These are phyloP conservation scores for Xylariaceae sp. DNA, from an alignment of 2,329 filamentous ascomycete species.

Conservation along the genomic window DNA sequence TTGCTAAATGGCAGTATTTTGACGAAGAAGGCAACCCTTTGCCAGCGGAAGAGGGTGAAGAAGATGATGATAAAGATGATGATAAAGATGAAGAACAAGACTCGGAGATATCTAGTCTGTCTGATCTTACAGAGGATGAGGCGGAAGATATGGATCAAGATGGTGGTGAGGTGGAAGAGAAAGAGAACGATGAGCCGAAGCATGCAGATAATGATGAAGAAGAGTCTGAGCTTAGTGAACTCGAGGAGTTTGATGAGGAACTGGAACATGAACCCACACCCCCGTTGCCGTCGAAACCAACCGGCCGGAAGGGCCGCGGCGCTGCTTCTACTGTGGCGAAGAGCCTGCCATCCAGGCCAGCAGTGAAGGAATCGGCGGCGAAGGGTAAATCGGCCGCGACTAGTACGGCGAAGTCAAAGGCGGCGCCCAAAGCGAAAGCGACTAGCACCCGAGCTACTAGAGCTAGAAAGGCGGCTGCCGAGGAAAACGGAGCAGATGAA, in stretches of 20 bases:
- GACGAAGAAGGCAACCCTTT: slow-evolving; percentile 34
- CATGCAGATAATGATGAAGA: slow-evolving; percentile 11
- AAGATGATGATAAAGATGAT: slow-evolving; percentile 19
- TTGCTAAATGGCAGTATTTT: slow-evolving; percentile 53
- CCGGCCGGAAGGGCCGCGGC: slow-evolving; percentile 26
- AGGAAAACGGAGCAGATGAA: slow-evolving; percentile 19
- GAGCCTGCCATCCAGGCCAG: slow-evolving; percentile 25
- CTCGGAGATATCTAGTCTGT: slow-evolving; percentile 3
- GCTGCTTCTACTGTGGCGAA: slow-evolving; percentile 22
- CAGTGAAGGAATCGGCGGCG: slow-evolving; percentile 20
- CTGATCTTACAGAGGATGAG: slow-evolving; percentile 17
- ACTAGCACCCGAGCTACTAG: slow-evolving; percentile 27
- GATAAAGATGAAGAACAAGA: neutral
- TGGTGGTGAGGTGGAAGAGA: slow-evolving; percentile 18
- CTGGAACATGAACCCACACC: slow-evolving; percentile 18
- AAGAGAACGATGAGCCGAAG: slow-evolving; percentile 14
- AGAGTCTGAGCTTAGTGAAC: slow-evolving; percentile 21
- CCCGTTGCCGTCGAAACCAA: slow-evolving; percentile 21
- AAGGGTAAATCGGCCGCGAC: slow-evolving; percentile 23
- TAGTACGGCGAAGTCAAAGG: slow-evolving; percentile 20
- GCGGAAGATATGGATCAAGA: slow-evolving; percentile 24
- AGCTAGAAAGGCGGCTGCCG: slow-evolving; percentile 20
- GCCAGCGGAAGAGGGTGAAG: slow-evolving; percentile 24
- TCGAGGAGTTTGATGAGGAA: slow-evolving; percentile 17
- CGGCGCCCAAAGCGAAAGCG: slow-evolving; percentile 21